Evolutionary conservation across 176 grass and related monocot genomes (phyloP), one percentile per base, ranked within the genome.

Genomic region (Echinochloa phyllopogon): DNA sequence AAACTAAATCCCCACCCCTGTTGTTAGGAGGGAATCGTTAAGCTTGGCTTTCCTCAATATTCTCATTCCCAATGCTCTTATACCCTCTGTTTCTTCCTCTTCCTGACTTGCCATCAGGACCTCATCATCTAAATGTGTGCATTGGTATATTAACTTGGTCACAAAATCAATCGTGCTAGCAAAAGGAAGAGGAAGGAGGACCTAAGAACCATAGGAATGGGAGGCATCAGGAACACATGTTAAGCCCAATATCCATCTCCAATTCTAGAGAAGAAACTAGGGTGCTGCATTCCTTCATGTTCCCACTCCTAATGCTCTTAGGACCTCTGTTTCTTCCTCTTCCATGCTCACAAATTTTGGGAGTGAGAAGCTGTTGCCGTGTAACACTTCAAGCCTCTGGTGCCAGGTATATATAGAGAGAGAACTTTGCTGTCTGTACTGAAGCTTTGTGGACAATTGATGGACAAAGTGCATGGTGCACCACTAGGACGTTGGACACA

Each of bases 321-420:
- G 42, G 56, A 44, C 23, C 56, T 88, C 65, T 72, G 71, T 57
- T 64, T 86, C 56, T 86, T 64, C 76, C 84, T 29, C 66, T 86
- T 86, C 75, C 57, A 36, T 11, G 65, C 51, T 85, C 64, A 43
- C 74, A 14, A 55, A 39, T 65, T 18, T 25, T 58, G 0, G 21
- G 29, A 3, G 10, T 57, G 37, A 23, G 11, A 41, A 60, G 0
- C 7, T 70, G 17, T 40, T 25, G 25, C 14, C 6, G 13, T 38
- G 13, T 15, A 65, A 10, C 65, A 17, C 17, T 40, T 21, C 16
- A 4, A 40, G 65, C 17, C 62, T 65, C 14, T 17, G 37, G 37
- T 50, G 12, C 13, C 2, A 33, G 29, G 29, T 33, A 33, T 60
- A 60, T 49, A 79, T 64, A 64, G 18, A 65, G 25, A 78, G 42